Conservation (phyloP, 805 yeast genomes). For the Scheffersomyces coipomensis region DNA sequence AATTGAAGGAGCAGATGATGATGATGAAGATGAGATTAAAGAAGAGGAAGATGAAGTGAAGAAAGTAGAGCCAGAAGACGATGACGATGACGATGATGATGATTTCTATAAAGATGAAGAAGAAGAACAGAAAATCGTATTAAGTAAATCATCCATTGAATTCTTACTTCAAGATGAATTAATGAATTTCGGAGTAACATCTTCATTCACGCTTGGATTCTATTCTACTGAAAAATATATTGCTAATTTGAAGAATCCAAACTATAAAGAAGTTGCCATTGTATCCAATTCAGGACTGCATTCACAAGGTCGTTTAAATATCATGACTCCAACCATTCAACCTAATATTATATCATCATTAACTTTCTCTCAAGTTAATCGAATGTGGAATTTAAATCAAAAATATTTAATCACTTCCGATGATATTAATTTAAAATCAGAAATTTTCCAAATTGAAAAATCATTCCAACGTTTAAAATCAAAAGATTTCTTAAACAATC, state of each 20-base stretch:
- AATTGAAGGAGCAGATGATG: conserved; percentile 3
- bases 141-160: conserved; percentile 16
- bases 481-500: conserved; percentile 61
- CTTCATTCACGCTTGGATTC: conserved; percentile 65
- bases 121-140: conserved; percentile 13
- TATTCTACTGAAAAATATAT: conserved; percentile 52
- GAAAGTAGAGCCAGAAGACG: conserved; percentile 9
- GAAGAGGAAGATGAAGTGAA: conserved; percentile 4
- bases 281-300: conserved; percentile 70
- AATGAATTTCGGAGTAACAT: conserved; percentile 69
- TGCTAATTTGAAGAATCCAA: conserved; percentile 69
- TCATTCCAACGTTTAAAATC: conserved; percentile 61
- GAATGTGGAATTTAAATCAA: conserved; percentile 71
- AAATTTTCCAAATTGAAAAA: conserved; percentile 61
- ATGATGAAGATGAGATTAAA: conserved; percentile 24
- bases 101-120: conserved; percentile 34
- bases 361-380: conserved; percentile 67
- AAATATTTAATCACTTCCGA: conserved; percentile 72
- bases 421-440: conserved; percentile 59
- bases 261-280: conserved; percentile 61
- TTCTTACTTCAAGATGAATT: conserved; percentile 54
- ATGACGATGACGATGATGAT: conserved; percentile 48
- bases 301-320: conserved; percentile 51
- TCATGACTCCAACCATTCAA: conserved; percentile 65
- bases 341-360: conserved; percentile 68